Evolutionary conservation across 2,329 filamentous ascomycete species (phyloP), one percentile per base, ranked within the genome.

Genomic region (Neofusicoccum kwambonambiense): DNA sequence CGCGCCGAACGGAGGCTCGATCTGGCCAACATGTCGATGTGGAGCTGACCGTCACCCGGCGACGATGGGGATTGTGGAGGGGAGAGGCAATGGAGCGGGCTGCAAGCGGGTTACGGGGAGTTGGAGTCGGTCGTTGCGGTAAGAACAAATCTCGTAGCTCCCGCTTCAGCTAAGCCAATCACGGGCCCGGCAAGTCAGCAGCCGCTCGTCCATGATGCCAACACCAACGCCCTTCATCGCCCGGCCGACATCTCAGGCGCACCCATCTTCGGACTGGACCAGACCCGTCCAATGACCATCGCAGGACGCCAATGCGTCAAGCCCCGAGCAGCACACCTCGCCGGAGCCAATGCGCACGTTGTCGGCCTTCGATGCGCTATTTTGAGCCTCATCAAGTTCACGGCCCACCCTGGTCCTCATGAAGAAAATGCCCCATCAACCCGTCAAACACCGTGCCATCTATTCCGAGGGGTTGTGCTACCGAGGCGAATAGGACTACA

Each of bases 1-100:
- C 93, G 93, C 87, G 90, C 87, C 80, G 91, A 89, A 86, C 92
- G 92, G 86, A 96, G 84, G 83, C 88, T 88, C 83, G 93, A 92
- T 87, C 93, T 91, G 84, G 92, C 90, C 87, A 97, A 89, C 94
- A 98, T 97, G 79, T 81, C 90, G 86, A 69, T 70, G 69, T 71
- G 72, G 72, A 73, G 75, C 72, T 76, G 76, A 75, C 75, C 72
- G 75, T 70, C 68, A 70, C 72, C 71, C 72, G 62, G 70, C 69
- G 66, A 70, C 68, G 69, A 70, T 69, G 69, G 68, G 67, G 72
- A 69, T 71, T 70, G 76, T 75, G 75, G 72, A 71, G 68, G 70
- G 71, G 66, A 69, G 74, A 70, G 69, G 73, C 69, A 69, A 70
- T 65, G 63, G 54, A 51, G 61, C 58, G 58, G 58, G 34, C 47